Conservation (phyloP, 2,329 filamentous ascomycete genomes). For the Achaetomium macrosporum region DNA sequence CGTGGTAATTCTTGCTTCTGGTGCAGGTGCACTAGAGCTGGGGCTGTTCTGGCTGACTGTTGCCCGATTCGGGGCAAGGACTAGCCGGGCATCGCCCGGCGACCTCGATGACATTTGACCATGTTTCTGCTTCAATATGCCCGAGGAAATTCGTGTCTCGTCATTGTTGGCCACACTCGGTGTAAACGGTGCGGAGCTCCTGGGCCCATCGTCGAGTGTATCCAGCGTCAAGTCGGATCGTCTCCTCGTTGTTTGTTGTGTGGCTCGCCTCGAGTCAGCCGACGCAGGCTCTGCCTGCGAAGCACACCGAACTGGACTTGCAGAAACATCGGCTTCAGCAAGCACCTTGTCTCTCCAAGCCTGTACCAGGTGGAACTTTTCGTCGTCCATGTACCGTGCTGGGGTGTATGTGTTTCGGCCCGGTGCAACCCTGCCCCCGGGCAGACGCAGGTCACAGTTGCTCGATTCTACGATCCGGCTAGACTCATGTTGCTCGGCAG, state of each 20-base stretch:
- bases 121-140: background rate
- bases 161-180: background rate
- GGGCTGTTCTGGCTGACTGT: background rate
- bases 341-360: slow-evolving; percentile 16
- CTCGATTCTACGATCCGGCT: slow-evolving; percentile 5
- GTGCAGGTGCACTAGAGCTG: background rate
- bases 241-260: slow-evolving; percentile 2
- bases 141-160: background rate
- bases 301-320: background rate
- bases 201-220: background rate
- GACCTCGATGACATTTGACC: background rate
- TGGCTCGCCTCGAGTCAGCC: slow-evolving; percentile 10
- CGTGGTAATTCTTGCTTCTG: background rate
- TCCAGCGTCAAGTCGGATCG: background rate
- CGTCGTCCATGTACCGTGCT: slow-evolving; percentile 11
- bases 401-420: background rate
- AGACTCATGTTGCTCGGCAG: background rate
- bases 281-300: slow-evolving; percentile 2
- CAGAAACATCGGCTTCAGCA: background rate
- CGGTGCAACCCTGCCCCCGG: background rate
- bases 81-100: background rate
- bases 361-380: slow-evolving; percentile 7
- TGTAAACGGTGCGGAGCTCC: background rate
- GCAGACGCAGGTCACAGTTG: background rate
- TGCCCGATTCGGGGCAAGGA: background rate